These are phyloP conservation scores for Ceratocystis destructans DNA, from an alignment of 2,329 filamentous ascomycete genomes.

Conservation along the genomic window DNA sequence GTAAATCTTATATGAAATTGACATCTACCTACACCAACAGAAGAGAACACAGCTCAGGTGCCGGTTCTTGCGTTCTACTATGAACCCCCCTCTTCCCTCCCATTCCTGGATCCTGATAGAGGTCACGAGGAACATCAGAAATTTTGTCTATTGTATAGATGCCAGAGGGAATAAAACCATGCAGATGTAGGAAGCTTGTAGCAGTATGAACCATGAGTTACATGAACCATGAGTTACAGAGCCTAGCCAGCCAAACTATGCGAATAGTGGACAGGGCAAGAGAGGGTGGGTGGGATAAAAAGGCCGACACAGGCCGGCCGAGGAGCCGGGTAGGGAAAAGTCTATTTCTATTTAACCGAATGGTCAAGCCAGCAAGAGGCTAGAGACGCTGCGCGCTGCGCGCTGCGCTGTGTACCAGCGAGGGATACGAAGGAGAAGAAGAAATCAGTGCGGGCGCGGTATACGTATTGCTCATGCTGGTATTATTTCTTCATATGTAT, in stretches of 20 bases:
- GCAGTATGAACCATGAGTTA: not conserved
- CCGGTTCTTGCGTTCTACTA: constrained; percentile 1
- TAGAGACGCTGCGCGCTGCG: not conserved
- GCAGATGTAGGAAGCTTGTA: not conserved
- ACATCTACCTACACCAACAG: not conserved
- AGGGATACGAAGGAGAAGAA: not conserved
- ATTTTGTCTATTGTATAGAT: not conserved
- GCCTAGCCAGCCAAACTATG: too few species aligned
- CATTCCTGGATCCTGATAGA: not conserved
- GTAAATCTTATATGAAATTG: not conserved
- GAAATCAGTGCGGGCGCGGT: not conserved
- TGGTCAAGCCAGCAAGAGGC: not conserved
- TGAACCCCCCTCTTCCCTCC: not conserved
- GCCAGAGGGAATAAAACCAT: not conserved
- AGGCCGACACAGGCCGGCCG: not conserved
- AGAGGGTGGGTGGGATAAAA: not conserved
- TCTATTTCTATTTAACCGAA: constrained; percentile 8
- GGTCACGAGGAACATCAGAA: not conserved
- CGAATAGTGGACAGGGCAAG: too few species aligned
- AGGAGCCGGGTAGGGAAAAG: constrained; percentile 3
- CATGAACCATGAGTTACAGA: not conserved
- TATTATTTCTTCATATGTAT: not conserved
- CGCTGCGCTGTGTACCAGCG: not conserved
- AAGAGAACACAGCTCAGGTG: not conserved
- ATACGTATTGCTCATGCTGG: not conserved